phyloP scores from a whole-genome alignment of 441 rosid species.

The Theobroma grandiflorum region DNA sequence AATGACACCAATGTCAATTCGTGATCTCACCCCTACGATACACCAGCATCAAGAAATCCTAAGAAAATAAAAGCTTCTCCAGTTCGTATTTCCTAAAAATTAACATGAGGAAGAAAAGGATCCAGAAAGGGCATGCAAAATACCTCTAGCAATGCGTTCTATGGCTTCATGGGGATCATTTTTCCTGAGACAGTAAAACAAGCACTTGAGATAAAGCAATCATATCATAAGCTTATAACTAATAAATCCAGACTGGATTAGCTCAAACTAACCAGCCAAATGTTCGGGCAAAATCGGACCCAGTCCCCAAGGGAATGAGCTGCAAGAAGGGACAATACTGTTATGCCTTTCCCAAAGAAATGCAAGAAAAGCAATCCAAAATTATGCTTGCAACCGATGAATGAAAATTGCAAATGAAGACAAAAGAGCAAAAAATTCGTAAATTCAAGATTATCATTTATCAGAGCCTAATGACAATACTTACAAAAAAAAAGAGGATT shows the following conservation, averaged over 20 bases:
- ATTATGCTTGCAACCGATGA: background rate
- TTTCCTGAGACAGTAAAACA: constrained; percentile 56
- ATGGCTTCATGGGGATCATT: constrained; percentile 83
- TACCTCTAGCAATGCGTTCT: constrained; percentile 88
- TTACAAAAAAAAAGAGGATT: background rate
- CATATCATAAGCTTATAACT: constrained; percentile 15
- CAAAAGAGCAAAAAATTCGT: constrained; percentile 12
- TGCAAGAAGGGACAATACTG: constrained; percentile 44
- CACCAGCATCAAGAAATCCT: constrained; percentile 26
- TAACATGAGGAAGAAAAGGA: background rate
- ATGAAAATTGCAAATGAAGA: constrained; percentile 2
- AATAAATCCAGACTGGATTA: constrained; percentile 26
- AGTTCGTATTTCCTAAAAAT: constrained; percentile 8
- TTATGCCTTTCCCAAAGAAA: constrained; percentile 31
- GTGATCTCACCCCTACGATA: constrained; percentile 71
- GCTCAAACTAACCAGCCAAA: constrained; percentile 86
- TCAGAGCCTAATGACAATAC: constrained; percentile 14
- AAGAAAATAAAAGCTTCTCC: constrained; percentile 16
- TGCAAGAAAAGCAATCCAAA: background rate
- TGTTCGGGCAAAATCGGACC: constrained; percentile 94
- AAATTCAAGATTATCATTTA: constrained; percentile 18
- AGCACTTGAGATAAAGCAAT: constrained; percentile 25
- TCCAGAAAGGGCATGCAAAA: constrained; percentile 12
- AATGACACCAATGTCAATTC: constrained; percentile 80
- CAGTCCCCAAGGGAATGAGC: constrained; percentile 97